Evolutionary conservation across 257 asterid species (phyloP).

Genomic region (Avicennia marina): DNA sequence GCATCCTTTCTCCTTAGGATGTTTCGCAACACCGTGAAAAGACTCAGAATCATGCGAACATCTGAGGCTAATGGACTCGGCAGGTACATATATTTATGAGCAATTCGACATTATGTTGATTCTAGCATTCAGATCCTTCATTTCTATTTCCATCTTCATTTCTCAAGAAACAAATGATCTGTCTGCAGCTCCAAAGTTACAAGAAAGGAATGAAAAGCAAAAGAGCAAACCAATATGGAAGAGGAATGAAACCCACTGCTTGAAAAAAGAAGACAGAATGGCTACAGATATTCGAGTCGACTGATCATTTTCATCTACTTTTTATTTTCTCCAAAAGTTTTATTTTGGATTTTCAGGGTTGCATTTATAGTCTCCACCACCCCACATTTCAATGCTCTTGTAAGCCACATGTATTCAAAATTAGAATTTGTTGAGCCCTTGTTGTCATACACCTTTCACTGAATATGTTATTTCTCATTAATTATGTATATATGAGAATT

Average conservation of each 20-base stretch:
- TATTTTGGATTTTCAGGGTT: constrained; percentile 30
- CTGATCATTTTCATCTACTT: background rate
- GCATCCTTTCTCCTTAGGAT: constrained; percentile 39
- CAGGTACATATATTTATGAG: constrained; percentile 19
- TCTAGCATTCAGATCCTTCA: background rate
- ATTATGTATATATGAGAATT: constrained; percentile 57
- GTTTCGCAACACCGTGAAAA: constrained; percentile 73
- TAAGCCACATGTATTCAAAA: constrained; percentile 16
- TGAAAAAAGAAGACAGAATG: constrained; percentile 19
- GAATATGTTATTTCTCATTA: constrained; percentile 25
- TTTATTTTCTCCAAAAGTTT: background rate
- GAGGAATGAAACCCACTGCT: constrained; percentile 11
- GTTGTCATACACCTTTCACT: constrained; percentile 27
- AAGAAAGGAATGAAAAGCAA: constrained; percentile 42
- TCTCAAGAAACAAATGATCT: background rate
- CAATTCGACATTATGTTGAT: background rate
- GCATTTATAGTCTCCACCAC: constrained; percentile 28
- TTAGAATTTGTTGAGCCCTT: constrained; percentile 21
- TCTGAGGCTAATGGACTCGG: constrained; percentile 81
- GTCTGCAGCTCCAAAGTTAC: constrained; percentile 47
- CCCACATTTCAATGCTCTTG: too few species aligned
- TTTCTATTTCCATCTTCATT: background rate
- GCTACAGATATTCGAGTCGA: constrained; percentile 19
- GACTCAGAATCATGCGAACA: constrained; percentile 79
- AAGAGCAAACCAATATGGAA: constrained; percentile 42